Evolutionary conservation across 176 grass and related monocot genomes (phyloP).

Genomic region (Eleusine indica): DNA sequence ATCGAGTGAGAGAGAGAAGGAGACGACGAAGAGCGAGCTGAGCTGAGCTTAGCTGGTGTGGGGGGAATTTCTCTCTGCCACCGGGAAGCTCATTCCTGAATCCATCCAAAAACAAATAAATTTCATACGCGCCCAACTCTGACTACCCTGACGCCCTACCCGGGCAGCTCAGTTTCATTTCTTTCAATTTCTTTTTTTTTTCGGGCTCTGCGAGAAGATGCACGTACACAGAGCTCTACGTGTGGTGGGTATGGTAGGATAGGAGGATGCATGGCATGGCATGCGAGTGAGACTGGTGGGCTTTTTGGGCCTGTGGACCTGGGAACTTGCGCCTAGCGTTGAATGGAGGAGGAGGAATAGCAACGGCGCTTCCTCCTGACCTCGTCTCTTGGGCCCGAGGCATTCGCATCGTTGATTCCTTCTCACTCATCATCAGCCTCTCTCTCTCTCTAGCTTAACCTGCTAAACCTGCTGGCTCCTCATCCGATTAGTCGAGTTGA

Average conservation of each 20-base stretch:
- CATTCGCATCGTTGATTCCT: not conserved
- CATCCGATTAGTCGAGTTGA: too few relatives aligned
- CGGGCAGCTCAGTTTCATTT: not conserved
- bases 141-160: conserved; percentile 29
- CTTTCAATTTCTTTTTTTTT: not conserved
- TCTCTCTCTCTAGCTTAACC: not conserved
- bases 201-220: not conserved
- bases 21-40: not conserved
- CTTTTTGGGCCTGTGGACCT: conserved; percentile 36
- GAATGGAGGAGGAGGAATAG: not conserved
- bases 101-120: conserved; percentile 41
- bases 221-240: not conserved
- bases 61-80: conserved; percentile 34
- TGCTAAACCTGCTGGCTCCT: too few relatives aligned
- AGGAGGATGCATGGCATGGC: not conserved
- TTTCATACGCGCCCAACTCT: conserved; percentile 44
- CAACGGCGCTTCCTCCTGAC: not conserved
- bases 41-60: conserved; percentile 33
- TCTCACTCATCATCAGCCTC: not conserved
- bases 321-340: conserved; percentile 52
- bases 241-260: not conserved
- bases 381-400: conserved; percentile 24
- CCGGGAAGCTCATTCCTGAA: conserved; percentile 52
- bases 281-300: conserved; percentile 9
- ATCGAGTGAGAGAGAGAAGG: not conserved